A percentile compares a stretch with the other conserved stretches of the same genome.
These are phyloP conservation scores for Pythium rhizo-oryzae DNA, from an alignment of 352 stramenopile species.

Conservation along the genomic window DNA sequence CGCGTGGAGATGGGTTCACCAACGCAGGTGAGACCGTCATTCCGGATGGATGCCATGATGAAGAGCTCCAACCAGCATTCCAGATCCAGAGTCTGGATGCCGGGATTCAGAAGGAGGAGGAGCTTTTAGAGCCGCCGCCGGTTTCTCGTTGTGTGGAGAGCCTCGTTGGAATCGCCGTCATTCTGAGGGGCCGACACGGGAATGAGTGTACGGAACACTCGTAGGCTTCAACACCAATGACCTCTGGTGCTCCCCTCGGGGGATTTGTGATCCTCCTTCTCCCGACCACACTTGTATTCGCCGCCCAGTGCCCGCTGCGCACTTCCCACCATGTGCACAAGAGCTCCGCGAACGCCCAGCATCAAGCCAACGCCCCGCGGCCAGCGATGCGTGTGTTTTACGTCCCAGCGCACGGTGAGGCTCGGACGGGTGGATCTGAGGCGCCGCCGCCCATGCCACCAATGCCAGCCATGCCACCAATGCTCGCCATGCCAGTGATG, in stretches of 20 bases:
- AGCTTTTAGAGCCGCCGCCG: background rate
- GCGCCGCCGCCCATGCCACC: background rate
- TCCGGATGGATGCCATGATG: background rate
- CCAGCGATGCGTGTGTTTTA: background rate
- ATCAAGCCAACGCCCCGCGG: background rate
- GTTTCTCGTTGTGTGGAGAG: background rate
- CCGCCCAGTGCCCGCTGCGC: too few relatives aligned
- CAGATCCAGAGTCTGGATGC: background rate
- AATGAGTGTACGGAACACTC: too few relatives aligned
- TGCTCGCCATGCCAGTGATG: slow-evolving; percentile 1
- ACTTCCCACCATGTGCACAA: background rate
- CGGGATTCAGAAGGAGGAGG: too few relatives aligned
- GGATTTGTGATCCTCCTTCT: too few relatives aligned
- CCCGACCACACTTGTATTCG: background rate
- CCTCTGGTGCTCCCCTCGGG: too few relatives aligned
- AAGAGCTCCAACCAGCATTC: too few relatives aligned
- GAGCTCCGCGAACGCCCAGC: background rate
- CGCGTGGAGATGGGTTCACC: slow-evolving; percentile 4
- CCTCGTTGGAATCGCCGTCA: background rate
- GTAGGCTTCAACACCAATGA: too few relatives aligned
- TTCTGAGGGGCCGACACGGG: too few relatives aligned
- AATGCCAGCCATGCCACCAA: slow-evolving; percentile 1
- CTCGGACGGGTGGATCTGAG: too few relatives aligned
- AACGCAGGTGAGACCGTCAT: background rate
- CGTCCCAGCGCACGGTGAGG: background rate